Base-by-base conservation (phyloP, 1,284 basidiomycete genomes). In the Coniophora puteana region DNA sequence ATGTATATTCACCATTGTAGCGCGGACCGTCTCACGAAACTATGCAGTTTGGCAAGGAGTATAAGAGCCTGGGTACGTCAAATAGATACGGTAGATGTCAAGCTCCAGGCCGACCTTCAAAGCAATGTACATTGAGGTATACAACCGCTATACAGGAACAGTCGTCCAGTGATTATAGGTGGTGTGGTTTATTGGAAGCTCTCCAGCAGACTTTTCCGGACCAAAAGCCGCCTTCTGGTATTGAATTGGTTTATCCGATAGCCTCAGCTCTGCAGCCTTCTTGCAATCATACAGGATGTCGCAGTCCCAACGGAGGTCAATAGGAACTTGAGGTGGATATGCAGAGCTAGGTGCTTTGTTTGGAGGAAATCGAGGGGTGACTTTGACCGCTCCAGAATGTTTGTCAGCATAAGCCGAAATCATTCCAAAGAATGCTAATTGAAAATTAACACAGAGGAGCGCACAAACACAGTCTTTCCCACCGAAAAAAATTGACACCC, bases 301-400 rank as follows among this genome's bases (percentile, higher is more conserved):
- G 20, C 24, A 20, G 13, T 16, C 38, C 23, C 21, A 17, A 43
- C 21, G n/a, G 11, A 14, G 17, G 17, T 21, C 26, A 17, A 22
- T 25, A 25, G 17, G 5, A 29, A 36, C 14, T 26, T 21, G 16
- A 22, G 16, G 16, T 20, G 10, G 3, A 43, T 36, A 42, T 34
- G 44, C 10, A 33, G 58, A 62, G 33, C 59, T 62, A 2, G 59
- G 44, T 2, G 61, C 59, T 40, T 62, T 63, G n/a, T 57, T 63
- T 16, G 49, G 32, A 17, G 47, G 44, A 36, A 57, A 57, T 17
- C 57, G 49, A 4, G 47, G 45, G 6, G 26, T 49, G 45, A 62
- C 57, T 21, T 44, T 44, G 5, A 55, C 46, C 4, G 37, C 57
- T 2, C 58, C 52, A 0, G 57, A 58, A 23, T 46, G 41, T 45